Base-by-base conservation (phyloP, 495 filamentous ascomycete species). In the Parachaetomium inaequale region DNA sequence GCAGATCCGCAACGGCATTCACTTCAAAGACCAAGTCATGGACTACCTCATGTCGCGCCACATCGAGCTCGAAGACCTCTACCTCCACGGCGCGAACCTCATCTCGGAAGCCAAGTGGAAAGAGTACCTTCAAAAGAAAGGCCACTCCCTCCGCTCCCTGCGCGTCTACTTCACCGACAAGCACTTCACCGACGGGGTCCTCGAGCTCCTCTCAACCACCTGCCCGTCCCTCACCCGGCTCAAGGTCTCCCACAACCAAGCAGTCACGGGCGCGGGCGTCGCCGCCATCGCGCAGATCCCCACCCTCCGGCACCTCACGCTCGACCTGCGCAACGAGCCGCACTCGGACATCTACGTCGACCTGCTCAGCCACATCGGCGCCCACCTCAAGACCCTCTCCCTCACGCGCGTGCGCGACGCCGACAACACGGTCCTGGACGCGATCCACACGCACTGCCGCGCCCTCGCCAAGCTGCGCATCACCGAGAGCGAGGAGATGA, bases 11-110 rank as follows among this genome's bases (percentile, higher is more conserved):
- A 90, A 93, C 68, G 89, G 85, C n/a, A 86, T 91, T 36, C 90
- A 94, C 66, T 87, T 96, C 81, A 95, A 94, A 71, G 88, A 96
- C 67, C 71, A 77, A 14, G 87, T 90, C 28, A 79, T 96, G 69
- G 81, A 93, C 21, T 95, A 91, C 72, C 84, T 96, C 67, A 76
- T 89, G 5, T 86, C 86, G 57, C 86, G 88, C 25, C 74, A 87
- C 43, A 76, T 86, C 42, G 66, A 82, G 11, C 79, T 96, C 47
- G 81, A 78, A 62, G 83, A 68, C 59, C 85, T 77, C 74, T 91
- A 73, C 71, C 66, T 96, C 6, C 85, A 91, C 66, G 87, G 89
- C 17, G 85, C 91, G 2, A 96, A 96, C 63, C 81, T 96, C 5
- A 76, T 96, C 10, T 83, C 85, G 4, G 85, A 94, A 65, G 75